Conservation (phyloP, 345 rosid genomes). For the Lagerstroemia speciosa region DNA sequence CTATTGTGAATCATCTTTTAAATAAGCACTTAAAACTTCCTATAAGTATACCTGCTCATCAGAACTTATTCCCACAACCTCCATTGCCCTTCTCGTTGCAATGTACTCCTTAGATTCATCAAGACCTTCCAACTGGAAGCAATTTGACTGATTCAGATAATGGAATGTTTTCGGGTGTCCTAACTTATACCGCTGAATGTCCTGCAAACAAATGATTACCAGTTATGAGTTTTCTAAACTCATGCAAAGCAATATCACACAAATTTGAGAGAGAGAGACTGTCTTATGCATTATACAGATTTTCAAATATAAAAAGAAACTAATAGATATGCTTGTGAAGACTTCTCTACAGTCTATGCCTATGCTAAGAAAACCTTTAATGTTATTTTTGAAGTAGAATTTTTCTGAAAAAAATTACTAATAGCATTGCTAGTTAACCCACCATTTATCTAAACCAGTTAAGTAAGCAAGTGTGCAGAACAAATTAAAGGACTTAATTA, state of each 20-base stretch:
- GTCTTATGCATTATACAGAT: not conserved
- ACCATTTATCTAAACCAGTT: not conserved
- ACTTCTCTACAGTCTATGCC: not conserved
- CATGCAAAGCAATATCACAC: not conserved
- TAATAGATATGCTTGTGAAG: not conserved
- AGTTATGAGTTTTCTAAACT: constrained; percentile 1
- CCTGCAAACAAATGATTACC: constrained; percentile 38
- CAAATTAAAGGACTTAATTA: not conserved
- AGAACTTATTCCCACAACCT: constrained; percentile 78
- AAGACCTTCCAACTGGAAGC: constrained; percentile 65
- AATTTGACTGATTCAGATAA: constrained; percentile 92
- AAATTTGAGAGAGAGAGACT: not conserved
- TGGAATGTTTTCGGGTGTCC: constrained; percentile 85
- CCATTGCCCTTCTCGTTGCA: constrained; percentile 92
- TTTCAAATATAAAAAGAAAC: not conserved
- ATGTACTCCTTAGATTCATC: constrained; percentile 78
- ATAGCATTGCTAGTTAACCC: not conserved
- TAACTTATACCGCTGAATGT: constrained; percentile 64
- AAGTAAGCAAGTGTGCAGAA: not conserved
- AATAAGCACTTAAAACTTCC: constrained; percentile 12
- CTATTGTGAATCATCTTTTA: constrained; percentile 5
- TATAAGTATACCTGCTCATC: constrained; percentile 63
- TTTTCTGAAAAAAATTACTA: not conserved
- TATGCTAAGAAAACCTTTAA: not conserved
- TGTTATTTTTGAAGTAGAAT: not conserved